Evolutionary conservation across 371 early-diverging fungal genomes (phyloP), one percentile per base, ranked within the genome.

Genomic region (Mortierella sp.): DNA sequence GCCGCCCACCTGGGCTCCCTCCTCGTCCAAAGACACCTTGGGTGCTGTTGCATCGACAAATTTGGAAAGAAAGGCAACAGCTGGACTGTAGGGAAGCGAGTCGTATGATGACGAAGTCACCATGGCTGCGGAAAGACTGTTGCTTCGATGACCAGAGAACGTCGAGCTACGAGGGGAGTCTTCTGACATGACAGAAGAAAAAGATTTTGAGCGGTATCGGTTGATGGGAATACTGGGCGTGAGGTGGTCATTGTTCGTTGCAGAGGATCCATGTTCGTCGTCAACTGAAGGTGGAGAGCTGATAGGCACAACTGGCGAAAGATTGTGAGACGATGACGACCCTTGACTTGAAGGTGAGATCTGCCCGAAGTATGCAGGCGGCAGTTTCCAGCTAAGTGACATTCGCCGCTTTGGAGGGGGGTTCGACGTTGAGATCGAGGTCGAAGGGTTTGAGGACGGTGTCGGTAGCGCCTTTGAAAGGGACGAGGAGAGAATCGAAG

Each of bases 1-100:
- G 31, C 91, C 92, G 28, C 93, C 95, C 43, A 95, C 90, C 69
- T 91, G 90, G 59, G 93, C 94, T n/a, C 95, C 95, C 21, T 88
- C 89, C n/a, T 89, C 86, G 54, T 90, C 89, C 40, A 80, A 91
- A 91, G 69, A 93, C 93, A 69, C 93, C 10, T 19, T 46, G 88
- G 82, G 93, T 89, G 83, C 95, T 91, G 88, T 82, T 19, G 86
- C 76, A 43, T 90, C 88, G 48, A 88, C 92, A 72, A 93, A 90
- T 34, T 84, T 84, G 43, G 93, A 89, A 28, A 94, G 81, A 75
- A 93, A 93, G 14, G 93, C 91, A 6, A 90, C 93, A 14, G 94
- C 94, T 19, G 92, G 93, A 11, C 93, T 93, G 69, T 88, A 87
- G 4, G 90, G 88, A 6, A 91, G 72, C 0, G 90, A 88, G 37